phyloP scores from a whole-genome alignment of 805 yeast species.

The Zygosaccharomyces rouxii region DNA sequence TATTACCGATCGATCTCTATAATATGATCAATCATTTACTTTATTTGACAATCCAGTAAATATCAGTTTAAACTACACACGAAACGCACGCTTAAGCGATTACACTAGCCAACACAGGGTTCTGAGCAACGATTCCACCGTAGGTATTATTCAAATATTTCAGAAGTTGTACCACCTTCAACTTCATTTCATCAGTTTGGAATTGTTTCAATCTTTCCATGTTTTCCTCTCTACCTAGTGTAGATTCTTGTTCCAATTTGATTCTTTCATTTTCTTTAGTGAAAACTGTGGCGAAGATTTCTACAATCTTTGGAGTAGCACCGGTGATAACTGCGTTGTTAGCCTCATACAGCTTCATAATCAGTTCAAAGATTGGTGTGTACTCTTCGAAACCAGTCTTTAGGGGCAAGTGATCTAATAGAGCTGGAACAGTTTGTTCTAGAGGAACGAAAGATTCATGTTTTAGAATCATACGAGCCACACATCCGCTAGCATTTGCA shows the following conservation, averaged over 20 bases:
- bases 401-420: slow-evolving; percentile 78
- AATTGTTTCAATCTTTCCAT: slow-evolving; percentile 76
- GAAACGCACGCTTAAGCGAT: slow-evolving; percentile 25
- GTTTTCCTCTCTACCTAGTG: slow-evolving; percentile 82
- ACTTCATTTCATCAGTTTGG: slow-evolving; percentile 60
- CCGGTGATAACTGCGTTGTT: slow-evolving; percentile 51
- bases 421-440: slow-evolving; percentile 66
- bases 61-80: not conserved
- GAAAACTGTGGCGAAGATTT: slow-evolving; percentile 65
- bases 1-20: not conserved
- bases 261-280: slow-evolving; percentile 70
- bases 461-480: slow-evolving; percentile 81
- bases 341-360: slow-evolving; percentile 65
- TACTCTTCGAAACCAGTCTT: slow-evolving; percentile 89
- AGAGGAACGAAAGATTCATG: slow-evolving; percentile 71
- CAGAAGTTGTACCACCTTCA: slow-evolving; percentile 63
- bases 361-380: slow-evolving; percentile 77
- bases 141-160: slow-evolving; percentile 64
- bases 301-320: slow-evolving; percentile 59
- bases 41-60: not conserved
- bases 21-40: not conserved
- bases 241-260: slow-evolving; percentile 64
- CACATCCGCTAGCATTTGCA: slow-evolving; percentile 97
- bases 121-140: slow-evolving; percentile 56
- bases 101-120: slow-evolving; percentile 35